Evolutionary conservation across 1,284 basidiomycete genomes (phyloP), one percentile per base, ranked within the genome.

Genomic region (Sanguinoderma infundibulare): DNA sequence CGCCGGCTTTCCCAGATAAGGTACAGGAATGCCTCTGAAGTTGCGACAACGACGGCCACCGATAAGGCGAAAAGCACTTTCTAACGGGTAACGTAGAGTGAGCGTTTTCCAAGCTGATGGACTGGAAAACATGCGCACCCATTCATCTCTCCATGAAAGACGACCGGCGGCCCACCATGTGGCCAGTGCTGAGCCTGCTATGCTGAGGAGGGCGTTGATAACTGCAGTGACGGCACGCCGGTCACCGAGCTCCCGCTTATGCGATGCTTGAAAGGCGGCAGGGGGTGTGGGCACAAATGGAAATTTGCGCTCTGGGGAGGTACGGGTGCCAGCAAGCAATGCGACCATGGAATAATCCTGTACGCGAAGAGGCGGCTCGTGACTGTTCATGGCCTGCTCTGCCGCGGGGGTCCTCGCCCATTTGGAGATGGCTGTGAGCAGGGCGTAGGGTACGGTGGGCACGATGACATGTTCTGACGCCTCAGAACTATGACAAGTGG

Each of bases 261-360:
- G 79, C 51, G 80, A 74, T 61, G 79, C 59, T 47, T 69, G 81
- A 30, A 79, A 78, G 46, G 79, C 78, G 55, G 75, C 73, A 17
- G 79, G 79, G 3, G 72, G 64, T 82, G 82, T 28, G 74, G 69
- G 30, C 5, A 54, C 30, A 24, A 12, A 15, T 34, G 87, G 86
- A 62, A 91, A 89, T 50, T 81, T 84, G 53, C 88, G 83, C 60
- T 90, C 85, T 15, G 92, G 91, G 6, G 89, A 89, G 17, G 91
- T 89, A 36, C 80, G 83, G 3, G 87, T 82, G 30, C 91, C 91
- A 20, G 92, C 91, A 3, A 94, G 83, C 28, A 94, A 77, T n/a
- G 90, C 76, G 51, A 92, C 75, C 84, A 91, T 91, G 12, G 81
- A 77, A 71, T 90, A 93, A 20, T 80, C 78, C 26, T 75, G 73